A percentile compares a stretch with the other conserved stretches of the same genome.
phyloP scores from a whole-genome alignment of 305 asterid genomes.

The Rubia balearica region DNA sequence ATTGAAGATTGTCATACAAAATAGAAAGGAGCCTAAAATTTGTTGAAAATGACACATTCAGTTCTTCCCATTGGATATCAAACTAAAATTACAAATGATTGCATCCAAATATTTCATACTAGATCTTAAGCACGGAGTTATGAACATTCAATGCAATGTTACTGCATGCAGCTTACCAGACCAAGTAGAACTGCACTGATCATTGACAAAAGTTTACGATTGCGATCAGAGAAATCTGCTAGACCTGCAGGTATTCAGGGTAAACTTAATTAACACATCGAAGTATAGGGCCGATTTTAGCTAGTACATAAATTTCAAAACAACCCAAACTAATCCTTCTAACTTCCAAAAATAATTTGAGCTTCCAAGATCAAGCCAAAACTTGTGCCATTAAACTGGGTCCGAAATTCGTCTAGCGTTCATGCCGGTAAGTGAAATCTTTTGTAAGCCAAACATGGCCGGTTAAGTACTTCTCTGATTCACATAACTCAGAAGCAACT shows the following conservation, averaged over 20 bases:
- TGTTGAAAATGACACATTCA: neutral
- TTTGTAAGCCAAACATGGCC: neutral
- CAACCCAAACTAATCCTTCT: neutral
- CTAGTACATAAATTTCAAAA: neutral
- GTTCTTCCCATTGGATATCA: neutral
- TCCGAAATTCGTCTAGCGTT: neutral
- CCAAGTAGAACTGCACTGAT: slow-evolving; percentile 69
- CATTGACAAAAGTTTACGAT: slow-evolving; percentile 62
- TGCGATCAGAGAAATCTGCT: slow-evolving; percentile 61
- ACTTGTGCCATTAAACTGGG: neutral
- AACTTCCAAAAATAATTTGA: neutral
- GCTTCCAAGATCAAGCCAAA: neutral
- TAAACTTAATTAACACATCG: neutral
- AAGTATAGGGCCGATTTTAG: neutral
- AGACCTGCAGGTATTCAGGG: slow-evolving; percentile 36
- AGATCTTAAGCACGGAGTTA: neutral
- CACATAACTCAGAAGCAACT: neutral
- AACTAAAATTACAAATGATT: neutral
- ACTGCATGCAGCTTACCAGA: slow-evolving; percentile 44
- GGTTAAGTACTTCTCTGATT: neutral
- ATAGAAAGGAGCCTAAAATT: neutral
- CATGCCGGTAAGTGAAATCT: neutral
- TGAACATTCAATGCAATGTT: slow-evolving; percentile 8
- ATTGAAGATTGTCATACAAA: neutral
- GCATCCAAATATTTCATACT: neutral